Percentiles rank a stretch among this genome's conserved stretches.
phyloP scores from a whole-genome alignment of 2,329 filamentous ascomycete species.

The Hirsutella rhossiliensis region DNA sequence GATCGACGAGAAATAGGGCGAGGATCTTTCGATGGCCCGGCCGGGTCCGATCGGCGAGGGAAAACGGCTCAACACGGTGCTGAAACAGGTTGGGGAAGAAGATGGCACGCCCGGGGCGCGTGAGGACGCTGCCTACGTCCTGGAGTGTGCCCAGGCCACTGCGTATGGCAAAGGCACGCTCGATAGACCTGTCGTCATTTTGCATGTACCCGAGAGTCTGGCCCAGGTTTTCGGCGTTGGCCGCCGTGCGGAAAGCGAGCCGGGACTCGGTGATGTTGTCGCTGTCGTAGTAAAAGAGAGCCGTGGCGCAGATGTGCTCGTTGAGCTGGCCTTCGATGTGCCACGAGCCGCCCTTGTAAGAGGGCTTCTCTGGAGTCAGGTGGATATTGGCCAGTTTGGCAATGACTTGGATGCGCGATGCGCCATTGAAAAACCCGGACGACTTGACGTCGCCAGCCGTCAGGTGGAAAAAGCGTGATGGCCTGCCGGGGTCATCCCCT shows the following conservation, averaged over 20 bases:
- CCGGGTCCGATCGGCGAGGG: slow-evolving; percentile 34
- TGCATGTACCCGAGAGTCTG: slow-evolving; percentile 16
- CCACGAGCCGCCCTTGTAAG: slow-evolving; percentile 40
- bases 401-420: slow-evolving; percentile 42
- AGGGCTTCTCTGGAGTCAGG: slow-evolving; percentile 44
- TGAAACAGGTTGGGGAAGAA: slow-evolving; percentile 44
- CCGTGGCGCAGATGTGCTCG: slow-evolving; percentile 51
- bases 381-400: slow-evolving; percentile 52
- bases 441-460: slow-evolving; percentile 12
- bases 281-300: slow-evolving; percentile 50
- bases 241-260: slow-evolving; percentile 36
- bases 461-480: neutral
- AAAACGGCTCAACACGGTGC: slow-evolving; percentile 39
- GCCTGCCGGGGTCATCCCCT: too few relatives aligned
- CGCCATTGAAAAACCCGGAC: slow-evolving; percentile 11
- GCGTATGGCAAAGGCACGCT: slow-evolving; percentile 20
- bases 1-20: slow-evolving; percentile 50
- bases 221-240: slow-evolving; percentile 16
- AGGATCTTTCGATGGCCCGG: slow-evolving; percentile 50
- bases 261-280: slow-evolving; percentile 44
- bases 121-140: slow-evolving; percentile 33
- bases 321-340: slow-evolving; percentile 45
- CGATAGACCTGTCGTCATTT: slow-evolving; percentile 18
- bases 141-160: slow-evolving; percentile 12
- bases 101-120: slow-evolving; percentile 34